Base-by-base conservation (phyloP, 2,329 filamentous ascomycete genomes). In the Neoscytalidium dimidiatum region DNA sequence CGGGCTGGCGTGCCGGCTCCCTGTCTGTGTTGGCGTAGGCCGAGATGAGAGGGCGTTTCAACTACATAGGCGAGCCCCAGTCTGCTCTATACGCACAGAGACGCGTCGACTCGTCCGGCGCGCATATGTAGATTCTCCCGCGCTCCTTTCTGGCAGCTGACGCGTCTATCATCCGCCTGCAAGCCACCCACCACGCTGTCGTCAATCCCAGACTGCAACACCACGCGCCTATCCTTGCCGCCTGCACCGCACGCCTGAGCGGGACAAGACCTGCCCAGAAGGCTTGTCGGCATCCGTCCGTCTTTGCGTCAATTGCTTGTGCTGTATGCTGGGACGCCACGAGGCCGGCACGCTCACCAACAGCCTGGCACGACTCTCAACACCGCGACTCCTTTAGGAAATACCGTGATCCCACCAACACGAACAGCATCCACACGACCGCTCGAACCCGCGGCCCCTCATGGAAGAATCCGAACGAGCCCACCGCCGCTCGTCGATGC, bases 11-110 rank as follows among this genome's bases (percentile, higher is more conserved):
- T 29, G 49, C 21, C 49, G n/a, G 38, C 9, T 23, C 21, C 31
- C 9, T 44, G 53, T 57, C 53, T 8, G 3, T 57, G 33, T 57
- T 57, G 53, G 53, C 53, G 3, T 9, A 2, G 9, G 38, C 58
- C 58, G 58, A 62, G 58, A 62, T 62, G 43, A 62, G 58, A 62
- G 58, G 58, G 58, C 43, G 58, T 62, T 62, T 62, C 58, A 31
- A 51, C 29, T 38, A 62, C 58, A 48, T 14, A 62, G 44, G 29
- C 58, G 58, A 62, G 43, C 43, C 43, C 58, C 58, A 35, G 41
- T 17, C 21, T 33, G 33, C 31, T 13, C 52, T 57, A 38, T 19
- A 57, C 49, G 52, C 52, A 57, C 52, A 28, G 51, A 35, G 19
- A 21, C 33, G 21, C 19, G 7, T 38, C 38, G 56, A 44, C n/a